phyloP scores from a whole-genome alignment of 495 filamentous ascomycete species.

The Penicillium roqueforti region DNA sequence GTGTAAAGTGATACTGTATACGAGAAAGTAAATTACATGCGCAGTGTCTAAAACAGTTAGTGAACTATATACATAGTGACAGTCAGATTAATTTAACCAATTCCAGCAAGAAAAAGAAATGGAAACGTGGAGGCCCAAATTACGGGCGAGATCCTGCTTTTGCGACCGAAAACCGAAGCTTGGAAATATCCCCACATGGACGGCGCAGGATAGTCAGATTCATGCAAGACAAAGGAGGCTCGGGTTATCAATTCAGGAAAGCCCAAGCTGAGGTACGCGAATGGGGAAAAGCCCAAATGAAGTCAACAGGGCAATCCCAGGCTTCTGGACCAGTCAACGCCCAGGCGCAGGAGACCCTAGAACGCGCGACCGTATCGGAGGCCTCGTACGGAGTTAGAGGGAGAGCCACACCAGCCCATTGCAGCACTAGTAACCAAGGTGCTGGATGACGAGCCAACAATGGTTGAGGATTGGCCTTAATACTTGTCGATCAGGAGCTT shows the following conservation, averaged over 20 bases:
- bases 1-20: background rate
- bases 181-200: slow-evolving; percentile 22
- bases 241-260: slow-evolving; percentile 14
- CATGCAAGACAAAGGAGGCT: slow-evolving; percentile 27
- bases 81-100: too few relatives aligned
- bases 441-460: slow-evolving; percentile 21
- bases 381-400: slow-evolving; percentile 10
- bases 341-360: slow-evolving; percentile 22
- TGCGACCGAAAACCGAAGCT: slow-evolving; percentile 7
- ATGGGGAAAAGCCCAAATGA: slow-evolving; percentile 19
- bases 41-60: too few relatives aligned
- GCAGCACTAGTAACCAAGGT: slow-evolving; percentile 21
- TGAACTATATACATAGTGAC: too few relatives aligned
- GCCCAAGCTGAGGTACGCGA: slow-evolving; percentile 15
- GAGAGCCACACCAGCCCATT: slow-evolving; percentile 19
- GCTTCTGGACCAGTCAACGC: slow-evolving; percentile 25
- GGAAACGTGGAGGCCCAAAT: slow-evolving; percentile 17
- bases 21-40: too few relatives aligned
- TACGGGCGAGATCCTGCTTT: slow-evolving; percentile 29
- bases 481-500: slow-evolving; percentile 23
- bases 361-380: slow-evolving; percentile 29
- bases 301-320: slow-evolving; percentile 28
- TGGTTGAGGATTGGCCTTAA: slow-evolving; percentile 7
- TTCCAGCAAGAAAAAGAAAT: slow-evolving; percentile 6
- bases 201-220: slow-evolving; percentile 19